Evolutionary conservation across 495 filamentous ascomycete species (phyloP), one percentile per base, ranked within the genome.

Genomic region (Lasiosphaeris hirsuta): DNA sequence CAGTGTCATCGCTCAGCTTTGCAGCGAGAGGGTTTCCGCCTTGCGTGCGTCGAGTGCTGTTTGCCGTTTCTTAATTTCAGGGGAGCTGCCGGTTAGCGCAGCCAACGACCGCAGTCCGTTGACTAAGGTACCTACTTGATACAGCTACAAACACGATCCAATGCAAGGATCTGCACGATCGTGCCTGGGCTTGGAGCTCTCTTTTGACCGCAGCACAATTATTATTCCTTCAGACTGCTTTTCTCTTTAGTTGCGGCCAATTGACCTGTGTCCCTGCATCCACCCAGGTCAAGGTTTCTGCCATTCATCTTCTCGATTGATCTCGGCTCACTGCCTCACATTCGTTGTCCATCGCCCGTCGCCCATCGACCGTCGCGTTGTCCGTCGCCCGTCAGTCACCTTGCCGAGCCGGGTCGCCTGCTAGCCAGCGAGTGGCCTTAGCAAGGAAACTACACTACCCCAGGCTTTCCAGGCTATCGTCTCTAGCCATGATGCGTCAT

Each of bases 111-210:
- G 48, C 30, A 30, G 23, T 5, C 23, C 23, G 23, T 30, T 30
- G 23, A 30, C 23, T n/a, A n/a, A n/a, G n/a, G n/a, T n/a, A n/a
- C n/a, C n/a, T n/a, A n/a, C 23, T 30, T 5, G 23, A 30, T 30
- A 5, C 23, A n/a, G n/a, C n/a, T n/a, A n/a, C n/a, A n/a, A 30
- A 30, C 23, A 30, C 35, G 34, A 51, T 40, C 52, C 30, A 51
- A 61, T 58, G 64, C 64, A 64, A 52, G 47, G 66, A 65, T 67
- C 66, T 65, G 66, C 64, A 60, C 39, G 19, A 59, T 41, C 50
- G 13, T 23, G 49, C 54, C 42, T 17, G 50, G 43, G 14, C 42
- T 39, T 41, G 11, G 33, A 61, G 59, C 60, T 65, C 62, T 69
- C 59, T 67, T 69, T 67, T 57, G 56, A 69, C 64, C 55, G 35